Percentiles rank a stretch among this genome's conserved stretches.
These are phyloP conservation scores for Strobilomyces confusus DNA, from an alignment of 768 basidiomycete species.

Conservation along the genomic window DNA sequence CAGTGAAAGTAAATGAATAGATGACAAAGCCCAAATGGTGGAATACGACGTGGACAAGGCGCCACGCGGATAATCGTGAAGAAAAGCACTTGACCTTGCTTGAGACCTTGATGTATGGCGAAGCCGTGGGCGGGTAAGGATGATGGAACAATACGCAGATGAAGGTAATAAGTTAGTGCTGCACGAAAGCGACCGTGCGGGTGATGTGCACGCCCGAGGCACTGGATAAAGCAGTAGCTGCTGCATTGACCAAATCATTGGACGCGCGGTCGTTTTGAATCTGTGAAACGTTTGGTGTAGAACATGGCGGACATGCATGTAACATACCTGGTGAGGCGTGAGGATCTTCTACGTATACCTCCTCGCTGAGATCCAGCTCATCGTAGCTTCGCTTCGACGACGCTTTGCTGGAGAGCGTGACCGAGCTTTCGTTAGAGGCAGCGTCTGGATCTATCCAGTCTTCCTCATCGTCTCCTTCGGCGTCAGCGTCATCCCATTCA, in stretches of 20 bases:
- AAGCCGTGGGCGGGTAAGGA: constrained; percentile 2
- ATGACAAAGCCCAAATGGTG: not conserved
- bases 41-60: not conserved
- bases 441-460: constrained; percentile 47
- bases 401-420: constrained; percentile 50
- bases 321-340: constrained; percentile 45
- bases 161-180: constrained; percentile 29
- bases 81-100: constrained; percentile 30
- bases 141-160: constrained; percentile 8
- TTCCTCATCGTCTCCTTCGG: constrained; percentile 43
- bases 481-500: constrained; percentile 34
- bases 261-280: constrained; percentile 42
- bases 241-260: constrained; percentile 24
- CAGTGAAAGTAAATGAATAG: constrained; percentile 7
- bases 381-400: constrained; percentile 50
- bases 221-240: not conserved
- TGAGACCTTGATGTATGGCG: constrained; percentile 11
- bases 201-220: not conserved
- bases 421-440: constrained; percentile 48
- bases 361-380: constrained; percentile 44
- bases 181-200: constrained; percentile 1
- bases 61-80: not conserved
- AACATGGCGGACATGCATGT: not conserved
- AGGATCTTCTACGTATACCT: constrained; percentile 31
- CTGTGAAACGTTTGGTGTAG: constrained; percentile 23